A percentile compares a stretch with the other conserved stretches of the same genome.
Conservation (phyloP, 148 eudicot species). For the Fallopia convolvulus region DNA sequence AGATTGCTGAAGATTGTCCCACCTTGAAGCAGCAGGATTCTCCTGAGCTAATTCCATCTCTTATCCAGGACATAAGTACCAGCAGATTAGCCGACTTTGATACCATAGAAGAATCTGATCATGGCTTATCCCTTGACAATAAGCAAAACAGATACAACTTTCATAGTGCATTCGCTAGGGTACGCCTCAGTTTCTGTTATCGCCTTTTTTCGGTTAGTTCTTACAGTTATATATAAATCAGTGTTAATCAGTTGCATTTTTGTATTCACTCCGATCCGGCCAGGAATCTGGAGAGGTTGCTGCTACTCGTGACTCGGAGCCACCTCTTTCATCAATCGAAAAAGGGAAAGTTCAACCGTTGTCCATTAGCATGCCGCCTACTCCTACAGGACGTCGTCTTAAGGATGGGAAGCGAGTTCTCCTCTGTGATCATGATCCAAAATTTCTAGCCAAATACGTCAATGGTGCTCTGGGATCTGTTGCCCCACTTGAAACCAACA, state of each 20-base stretch:
- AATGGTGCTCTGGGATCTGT: constrained; percentile 12
- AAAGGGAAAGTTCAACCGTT: constrained; percentile 25
- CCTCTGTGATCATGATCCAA: constrained; percentile 30
- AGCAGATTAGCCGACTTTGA: constrained; percentile 55
- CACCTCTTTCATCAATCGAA: neutral
- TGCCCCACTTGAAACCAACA: neutral
- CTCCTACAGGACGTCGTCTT: constrained; percentile 33
- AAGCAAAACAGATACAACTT: constrained; percentile 11
- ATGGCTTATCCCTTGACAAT: constrained; percentile 9
- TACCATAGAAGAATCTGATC: constrained; percentile 18
- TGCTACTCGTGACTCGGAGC: constrained; percentile 7
- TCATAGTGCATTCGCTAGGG: constrained; percentile 17
- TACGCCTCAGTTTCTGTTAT: constrained; percentile 7
- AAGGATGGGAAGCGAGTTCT: constrained; percentile 30
- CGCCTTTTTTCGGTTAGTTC: neutral
- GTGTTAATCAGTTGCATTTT: neutral
- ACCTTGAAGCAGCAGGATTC: constrained; percentile 2
- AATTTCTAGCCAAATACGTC: constrained; percentile 7
- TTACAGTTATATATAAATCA: neutral
- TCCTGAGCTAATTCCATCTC: constrained; percentile 39
- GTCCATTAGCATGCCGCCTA: constrained; percentile 71
- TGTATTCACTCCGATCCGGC: neutral
- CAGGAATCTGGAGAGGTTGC: constrained; percentile 34
- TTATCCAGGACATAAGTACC: constrained; percentile 34
- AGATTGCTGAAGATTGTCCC: neutral